A percentile compares a stretch with the other conserved stretches of the same genome.
phyloP scores from a whole-genome alignment of 257 asterid species.

The Capsicum baccatum region DNA sequence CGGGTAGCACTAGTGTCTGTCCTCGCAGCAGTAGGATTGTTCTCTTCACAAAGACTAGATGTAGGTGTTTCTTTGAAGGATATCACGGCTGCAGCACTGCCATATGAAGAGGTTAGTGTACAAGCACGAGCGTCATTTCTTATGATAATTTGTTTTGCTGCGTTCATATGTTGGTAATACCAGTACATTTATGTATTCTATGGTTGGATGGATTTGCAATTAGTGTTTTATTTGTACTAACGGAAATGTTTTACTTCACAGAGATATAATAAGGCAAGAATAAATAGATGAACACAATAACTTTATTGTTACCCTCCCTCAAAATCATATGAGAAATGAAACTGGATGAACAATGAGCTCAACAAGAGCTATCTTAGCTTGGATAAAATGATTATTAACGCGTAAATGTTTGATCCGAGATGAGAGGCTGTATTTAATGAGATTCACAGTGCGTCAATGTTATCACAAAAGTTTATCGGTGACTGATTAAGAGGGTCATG shows the following conservation, averaged over 20 bases:
- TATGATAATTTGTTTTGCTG: conserved; percentile 4
- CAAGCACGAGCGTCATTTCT: conserved; percentile 21
- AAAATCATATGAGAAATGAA: neutral
- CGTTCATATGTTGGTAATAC: conserved; percentile 4
- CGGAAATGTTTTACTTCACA: conserved; percentile 12
- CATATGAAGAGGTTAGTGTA: conserved; percentile 82
- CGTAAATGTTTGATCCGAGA: too few relatives aligned
- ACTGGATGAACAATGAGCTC: too few relatives aligned
- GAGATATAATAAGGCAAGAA: neutral
- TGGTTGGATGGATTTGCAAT: neutral
- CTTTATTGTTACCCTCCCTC: neutral
- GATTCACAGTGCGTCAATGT: too few relatives aligned
- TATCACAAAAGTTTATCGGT: too few relatives aligned
- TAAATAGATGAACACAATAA: neutral
- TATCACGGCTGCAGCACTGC: conserved; percentile 74
- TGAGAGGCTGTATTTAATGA: too few relatives aligned
- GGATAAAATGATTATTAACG: too few relatives aligned
- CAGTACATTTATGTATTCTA: neutral
- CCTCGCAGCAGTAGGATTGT: conserved; percentile 73
- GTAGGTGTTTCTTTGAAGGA: conserved; percentile 87
- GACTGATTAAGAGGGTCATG: too few relatives aligned
- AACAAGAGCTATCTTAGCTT: too few relatives aligned
- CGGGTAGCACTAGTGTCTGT: conserved; percentile 68
- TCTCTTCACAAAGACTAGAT: conserved; percentile 70
- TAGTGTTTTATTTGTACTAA: neutral